A percentile compares a stretch with the other conserved stretches of the same genome.
Evolutionary conservation across 305 asterid genomes (phyloP).

Genomic region (Stenogyne calaminthoides): DNA sequence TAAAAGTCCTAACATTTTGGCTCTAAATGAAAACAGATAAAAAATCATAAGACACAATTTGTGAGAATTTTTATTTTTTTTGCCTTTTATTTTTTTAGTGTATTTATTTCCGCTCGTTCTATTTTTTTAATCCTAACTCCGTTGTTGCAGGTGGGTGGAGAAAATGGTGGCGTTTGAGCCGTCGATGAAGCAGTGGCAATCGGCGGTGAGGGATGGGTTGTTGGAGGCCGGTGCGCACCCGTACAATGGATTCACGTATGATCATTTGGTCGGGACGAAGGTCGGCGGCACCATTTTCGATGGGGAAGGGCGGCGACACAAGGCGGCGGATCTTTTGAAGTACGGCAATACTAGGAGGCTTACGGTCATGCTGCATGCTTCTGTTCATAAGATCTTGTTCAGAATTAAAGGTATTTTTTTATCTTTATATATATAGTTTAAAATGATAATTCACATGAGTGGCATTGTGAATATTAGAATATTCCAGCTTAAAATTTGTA

Average conservation of each 20-base stretch:
- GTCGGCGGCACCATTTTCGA: constrained; percentile 90
- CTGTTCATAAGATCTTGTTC: constrained; percentile 72
- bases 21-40: no score
- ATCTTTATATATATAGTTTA: no score
- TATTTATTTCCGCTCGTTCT: no score
- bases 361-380: constrained; percentile 67
- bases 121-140: no score
- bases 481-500: no score
- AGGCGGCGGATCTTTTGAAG: constrained; percentile 84
- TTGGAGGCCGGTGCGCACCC: constrained; percentile 72
- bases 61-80: no score
- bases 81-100: no score
- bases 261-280: constrained; percentile 79
- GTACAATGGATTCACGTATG: constrained; percentile 77
- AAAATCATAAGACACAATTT: no score
- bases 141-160: constrained; percentile 95
- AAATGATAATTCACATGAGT: no score
- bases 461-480: no score
- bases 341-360: constrained; percentile 69
- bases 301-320: constrained; percentile 61
- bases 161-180: constrained; percentile 74
- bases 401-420: constrained; percentile 45
- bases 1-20: no score
- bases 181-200: constrained; percentile 71
- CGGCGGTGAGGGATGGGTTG: constrained; percentile 78